Evolutionary conservation across 169 alveolate species (phyloP).

Genomic region (Eimeria brunetti): DNA sequence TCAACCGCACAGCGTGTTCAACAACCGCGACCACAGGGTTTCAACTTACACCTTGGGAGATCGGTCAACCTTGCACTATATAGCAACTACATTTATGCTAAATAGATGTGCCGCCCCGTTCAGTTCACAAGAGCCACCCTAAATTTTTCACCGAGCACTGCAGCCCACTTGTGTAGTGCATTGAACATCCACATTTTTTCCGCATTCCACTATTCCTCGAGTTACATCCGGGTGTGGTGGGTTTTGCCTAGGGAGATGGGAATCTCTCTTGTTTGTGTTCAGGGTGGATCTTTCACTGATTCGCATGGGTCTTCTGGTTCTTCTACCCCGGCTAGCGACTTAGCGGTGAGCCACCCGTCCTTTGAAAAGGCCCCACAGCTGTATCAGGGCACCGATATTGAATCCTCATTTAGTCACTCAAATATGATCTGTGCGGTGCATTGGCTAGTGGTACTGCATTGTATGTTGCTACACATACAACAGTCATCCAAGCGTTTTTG

Average conservation of each 20-base stretch:
- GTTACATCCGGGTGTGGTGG: neutral
- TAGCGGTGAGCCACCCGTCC: neutral
- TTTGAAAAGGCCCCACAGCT: neutral
- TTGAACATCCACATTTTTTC: neutral
- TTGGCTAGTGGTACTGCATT: neutral
- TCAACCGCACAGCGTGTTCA: neutral
- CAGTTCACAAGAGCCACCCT: neutral
- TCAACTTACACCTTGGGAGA: neutral
- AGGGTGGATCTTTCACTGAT: neutral
- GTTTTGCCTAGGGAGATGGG: neutral
- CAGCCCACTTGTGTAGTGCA: neutral
- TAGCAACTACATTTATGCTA: neutral
- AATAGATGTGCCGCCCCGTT: neutral
- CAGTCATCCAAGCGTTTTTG: neutral
- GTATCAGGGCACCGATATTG: neutral
- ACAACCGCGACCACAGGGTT: neutral
- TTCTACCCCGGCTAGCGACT: neutral
- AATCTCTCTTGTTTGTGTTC: neutral
- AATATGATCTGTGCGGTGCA: neutral
- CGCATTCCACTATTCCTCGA: neutral
- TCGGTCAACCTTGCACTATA: constrained; percentile 6
- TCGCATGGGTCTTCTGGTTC: neutral
- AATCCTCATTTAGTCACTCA: neutral
- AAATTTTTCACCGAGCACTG: neutral
- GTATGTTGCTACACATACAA: neutral